These are phyloP conservation scores for Kluyveromyces sp. DNA, from an alignment of 1,139 yeast species.

Conservation along the genomic window DNA sequence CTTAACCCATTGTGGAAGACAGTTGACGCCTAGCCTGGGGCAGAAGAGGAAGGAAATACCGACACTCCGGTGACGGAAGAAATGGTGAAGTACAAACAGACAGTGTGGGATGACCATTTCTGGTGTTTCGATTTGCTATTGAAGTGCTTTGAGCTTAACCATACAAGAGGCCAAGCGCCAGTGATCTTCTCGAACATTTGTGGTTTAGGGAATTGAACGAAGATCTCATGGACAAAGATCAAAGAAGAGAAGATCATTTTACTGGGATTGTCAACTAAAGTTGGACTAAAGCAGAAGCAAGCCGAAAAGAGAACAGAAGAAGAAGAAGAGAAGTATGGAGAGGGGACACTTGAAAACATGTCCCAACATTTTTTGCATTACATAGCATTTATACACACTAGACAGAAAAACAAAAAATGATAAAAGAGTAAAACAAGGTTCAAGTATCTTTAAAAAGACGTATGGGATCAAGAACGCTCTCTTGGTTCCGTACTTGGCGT, in stretches of 20 bases:
- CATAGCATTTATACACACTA: neutral
- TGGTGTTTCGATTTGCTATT: constrained; percentile 30
- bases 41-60: constrained; percentile 5
- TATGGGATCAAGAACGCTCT: constrained; percentile 35
- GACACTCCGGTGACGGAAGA: neutral
- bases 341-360: neutral
- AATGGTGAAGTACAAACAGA: constrained; percentile 24
- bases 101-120: constrained; percentile 30
- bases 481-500: constrained; percentile 39
- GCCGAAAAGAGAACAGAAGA: neutral
- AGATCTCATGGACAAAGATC: constrained; percentile 11
- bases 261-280: neutral
- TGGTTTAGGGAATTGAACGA: constrained; percentile 26
- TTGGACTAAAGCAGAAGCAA: no score
- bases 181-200: constrained; percentile 26
- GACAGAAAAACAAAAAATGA: no score
- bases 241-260: constrained; percentile 5
- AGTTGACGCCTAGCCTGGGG: constrained; percentile 7
- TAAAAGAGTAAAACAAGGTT: no score
- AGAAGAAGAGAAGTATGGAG: neutral
- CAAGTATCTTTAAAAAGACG: constrained; percentile 20
- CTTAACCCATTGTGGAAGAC: constrained; percentile 14
- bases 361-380: neutral
- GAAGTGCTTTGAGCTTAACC: constrained; percentile 30
- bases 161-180: constrained; percentile 28